Evolutionary conservation across 805 yeast species (phyloP).

Genomic region (Metschnikowia cubensis): DNA sequence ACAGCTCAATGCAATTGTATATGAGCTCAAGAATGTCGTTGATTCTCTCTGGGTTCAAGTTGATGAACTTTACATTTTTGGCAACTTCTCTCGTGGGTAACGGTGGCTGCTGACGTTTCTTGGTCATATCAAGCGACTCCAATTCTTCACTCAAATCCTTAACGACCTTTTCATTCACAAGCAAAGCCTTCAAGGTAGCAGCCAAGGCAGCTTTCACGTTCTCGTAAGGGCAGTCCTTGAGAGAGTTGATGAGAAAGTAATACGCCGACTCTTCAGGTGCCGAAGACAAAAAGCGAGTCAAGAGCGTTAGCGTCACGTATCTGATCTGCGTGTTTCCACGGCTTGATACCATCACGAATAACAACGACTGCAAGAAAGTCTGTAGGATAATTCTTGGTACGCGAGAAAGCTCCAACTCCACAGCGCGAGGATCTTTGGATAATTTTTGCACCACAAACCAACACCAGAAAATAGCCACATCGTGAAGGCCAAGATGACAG

Average conservation of each 20-base stretch:
- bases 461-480: constrained; percentile 32
- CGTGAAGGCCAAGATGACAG: constrained; percentile 21
- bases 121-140: constrained; percentile 7
- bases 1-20: constrained; percentile 31
- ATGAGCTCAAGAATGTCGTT: constrained; percentile 43
- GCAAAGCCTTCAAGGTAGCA: constrained; percentile 65
- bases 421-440: constrained; percentile 11
- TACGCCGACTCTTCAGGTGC: constrained; percentile 56
- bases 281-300: constrained; percentile 59
- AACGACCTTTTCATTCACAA: constrained; percentile 25
- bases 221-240: constrained; percentile 62
- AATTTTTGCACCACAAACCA: constrained; percentile 34
- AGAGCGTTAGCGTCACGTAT: constrained; percentile 50
- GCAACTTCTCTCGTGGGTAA: constrained; percentile 16
- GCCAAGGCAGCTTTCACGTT: constrained; percentile 57
- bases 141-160: constrained; percentile 12
- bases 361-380: constrained; percentile 30
- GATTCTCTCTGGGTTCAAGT: constrained; percentile 40
- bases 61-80: constrained; percentile 37
- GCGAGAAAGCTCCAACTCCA: constrained; percentile 28
- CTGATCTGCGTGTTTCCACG: constrained; percentile 26
- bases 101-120: constrained; percentile 24
- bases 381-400: constrained; percentile 29
- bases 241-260: constrained; percentile 58
- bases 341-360: constrained; percentile 17